phyloP scores from a whole-genome alignment of 805 yeast genomes.

The Diddensiella caesifluorescens region DNA sequence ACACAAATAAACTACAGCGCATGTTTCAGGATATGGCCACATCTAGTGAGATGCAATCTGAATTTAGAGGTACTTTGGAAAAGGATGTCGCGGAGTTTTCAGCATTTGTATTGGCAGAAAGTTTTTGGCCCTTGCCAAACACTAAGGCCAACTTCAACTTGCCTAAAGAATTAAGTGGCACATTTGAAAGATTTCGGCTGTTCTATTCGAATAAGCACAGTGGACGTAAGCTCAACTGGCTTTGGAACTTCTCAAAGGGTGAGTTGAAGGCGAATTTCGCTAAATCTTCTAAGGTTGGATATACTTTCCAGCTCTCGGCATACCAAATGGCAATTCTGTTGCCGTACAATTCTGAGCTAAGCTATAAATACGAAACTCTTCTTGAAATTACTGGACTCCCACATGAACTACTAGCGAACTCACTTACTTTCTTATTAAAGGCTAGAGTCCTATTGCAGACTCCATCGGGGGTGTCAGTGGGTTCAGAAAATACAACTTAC shows the following conservation, averaged over 20 bases:
- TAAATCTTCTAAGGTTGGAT: constrained; percentile 59
- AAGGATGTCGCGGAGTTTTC: constrained; percentile 49
- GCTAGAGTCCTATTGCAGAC: constrained; percentile 64
- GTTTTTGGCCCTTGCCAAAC: constrained; percentile 77
- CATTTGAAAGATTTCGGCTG: constrained; percentile 61
- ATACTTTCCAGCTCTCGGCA: constrained; percentile 66
- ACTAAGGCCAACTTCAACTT: constrained; percentile 47
- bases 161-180: constrained; percentile 60
- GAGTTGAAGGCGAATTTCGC: constrained; percentile 84
- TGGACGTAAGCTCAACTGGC: constrained; percentile 90
- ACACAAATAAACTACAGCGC: constrained; percentile 86
- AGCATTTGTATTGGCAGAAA: constrained; percentile 77
- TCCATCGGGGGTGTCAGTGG: constrained; percentile 49
- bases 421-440: constrained; percentile 73
- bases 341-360: constrained; percentile 69
- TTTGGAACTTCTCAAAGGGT: constrained; percentile 91
- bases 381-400: constrained; percentile 64
- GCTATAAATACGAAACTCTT: constrained; percentile 56
- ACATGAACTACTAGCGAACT: constrained; percentile 61
- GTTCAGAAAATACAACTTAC: constrained; percentile 54
- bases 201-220: constrained; percentile 70
- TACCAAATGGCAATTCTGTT: constrained; percentile 82
- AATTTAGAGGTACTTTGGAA: constrained; percentile 46
- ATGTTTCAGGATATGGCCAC: constrained; percentile 94
- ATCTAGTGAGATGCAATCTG: constrained; percentile 65